Evolutionary conservation across 2,329 filamentous ascomycete genomes (phyloP).

Genomic region (Dryadomyces sulphureus): DNA sequence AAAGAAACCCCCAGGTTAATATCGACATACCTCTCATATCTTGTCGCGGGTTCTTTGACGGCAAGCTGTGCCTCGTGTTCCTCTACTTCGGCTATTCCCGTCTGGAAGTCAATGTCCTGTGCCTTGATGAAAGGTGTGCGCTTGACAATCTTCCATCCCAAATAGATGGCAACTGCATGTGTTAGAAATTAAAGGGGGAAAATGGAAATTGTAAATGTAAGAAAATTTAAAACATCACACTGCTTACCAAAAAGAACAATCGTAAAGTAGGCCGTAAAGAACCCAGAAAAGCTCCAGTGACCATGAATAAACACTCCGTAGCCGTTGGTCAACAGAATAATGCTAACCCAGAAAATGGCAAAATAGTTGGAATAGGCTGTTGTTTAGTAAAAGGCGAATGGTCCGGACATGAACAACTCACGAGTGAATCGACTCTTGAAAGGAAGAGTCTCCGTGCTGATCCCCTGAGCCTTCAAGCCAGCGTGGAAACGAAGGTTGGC

Average conservation of each 20-base stretch:
- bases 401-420: neutral
- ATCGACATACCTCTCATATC: neutral
- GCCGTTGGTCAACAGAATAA: neutral
- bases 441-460: constrained; percentile 1
- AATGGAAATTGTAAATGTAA: too few relatives aligned
- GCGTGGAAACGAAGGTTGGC: constrained; percentile 9
- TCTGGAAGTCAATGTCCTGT: neutral
- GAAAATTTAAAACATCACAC: too few relatives aligned
- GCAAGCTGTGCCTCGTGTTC: neutral
- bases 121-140: neutral
- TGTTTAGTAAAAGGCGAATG: neutral
- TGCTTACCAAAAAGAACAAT: neutral
- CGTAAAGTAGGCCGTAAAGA: constrained; percentile 1
- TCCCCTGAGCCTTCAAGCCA: constrained; percentile 2
- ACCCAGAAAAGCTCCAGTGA: neutral
- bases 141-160: neutral
- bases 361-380: constrained; percentile 2
- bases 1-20: neutral
- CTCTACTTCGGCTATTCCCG: neutral
- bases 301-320: neutral
- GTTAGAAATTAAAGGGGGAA: neutral
- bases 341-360: constrained; percentile 1
- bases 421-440: constrained; percentile 2
- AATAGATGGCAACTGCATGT: neutral
- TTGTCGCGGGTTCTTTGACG: neutral